Evolutionary conservation across 2,329 filamentous ascomycete genomes (phyloP).

Genomic region (Paecilomyces niveus): DNA sequence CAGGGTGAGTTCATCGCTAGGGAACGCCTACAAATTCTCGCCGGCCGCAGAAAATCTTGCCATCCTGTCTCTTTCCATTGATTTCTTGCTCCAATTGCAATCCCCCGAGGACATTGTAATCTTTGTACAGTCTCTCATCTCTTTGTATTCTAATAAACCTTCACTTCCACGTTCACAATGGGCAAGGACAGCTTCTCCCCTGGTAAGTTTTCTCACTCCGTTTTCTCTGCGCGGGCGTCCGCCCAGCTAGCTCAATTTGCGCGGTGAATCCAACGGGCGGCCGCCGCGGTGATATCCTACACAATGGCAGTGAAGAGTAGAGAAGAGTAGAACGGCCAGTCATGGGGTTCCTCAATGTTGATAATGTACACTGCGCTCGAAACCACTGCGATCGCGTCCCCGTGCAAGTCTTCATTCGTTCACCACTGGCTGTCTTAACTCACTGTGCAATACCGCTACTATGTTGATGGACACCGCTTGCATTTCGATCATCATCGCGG

Average conservation of each 20-base stretch:
- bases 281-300: background rate
- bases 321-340: background rate
- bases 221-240: constrained; percentile 1
- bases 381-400: background rate
- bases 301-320: background rate
- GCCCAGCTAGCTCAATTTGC: background rate
- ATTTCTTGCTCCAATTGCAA: constrained; percentile 9
- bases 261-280: background rate
- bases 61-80: constrained; percentile 11
- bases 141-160: constrained; percentile 17
- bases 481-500: constrained; percentile 13
- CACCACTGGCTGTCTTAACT: background rate
- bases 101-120: constrained; percentile 17
- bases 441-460: background rate
- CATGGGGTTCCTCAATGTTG: background rate
- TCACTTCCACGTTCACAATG: constrained; percentile 25
- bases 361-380: background rate
- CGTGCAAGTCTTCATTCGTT: background rate
- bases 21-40: constrained; percentile 23
- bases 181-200: constrained; percentile 40
- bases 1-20: constrained; percentile 8
- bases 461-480: constrained; percentile 21
- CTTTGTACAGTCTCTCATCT: constrained; percentile 14
- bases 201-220: constrained; percentile 31
- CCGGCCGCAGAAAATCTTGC: constrained; percentile 20